Evolutionary conservation across 768 basidiomycete genomes (phyloP).

Genomic region (Baorangia bicolor): DNA sequence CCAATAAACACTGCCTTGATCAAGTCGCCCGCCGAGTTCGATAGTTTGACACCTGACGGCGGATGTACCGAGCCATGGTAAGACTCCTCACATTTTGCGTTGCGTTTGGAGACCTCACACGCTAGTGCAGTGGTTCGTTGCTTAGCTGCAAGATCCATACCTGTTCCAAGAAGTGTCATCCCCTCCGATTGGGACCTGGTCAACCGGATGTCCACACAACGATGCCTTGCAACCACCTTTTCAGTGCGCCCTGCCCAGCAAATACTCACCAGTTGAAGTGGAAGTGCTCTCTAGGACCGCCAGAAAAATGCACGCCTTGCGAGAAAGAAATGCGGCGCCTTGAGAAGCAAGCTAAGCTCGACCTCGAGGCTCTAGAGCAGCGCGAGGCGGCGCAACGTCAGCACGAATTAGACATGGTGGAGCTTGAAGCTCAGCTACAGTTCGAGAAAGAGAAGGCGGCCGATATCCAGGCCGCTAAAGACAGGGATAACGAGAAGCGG

Average conservation of each 20-base stretch:
- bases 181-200: conserved; percentile 49
- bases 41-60: conserved; percentile 54
- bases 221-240: conserved; percentile 43
- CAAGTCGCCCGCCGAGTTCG: conserved; percentile 46
- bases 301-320: conserved; percentile 45
- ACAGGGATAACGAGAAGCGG: conserved; percentile 11
- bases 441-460: conserved; percentile 7
- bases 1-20: conserved; percentile 40
- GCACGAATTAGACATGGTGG: conserved; percentile 32
- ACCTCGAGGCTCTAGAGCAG: conserved; percentile 41
- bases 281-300: conserved; percentile 42
- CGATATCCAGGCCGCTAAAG: conserved; percentile 10
- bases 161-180: conserved; percentile 65
- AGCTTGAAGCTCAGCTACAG: conserved; percentile 10
- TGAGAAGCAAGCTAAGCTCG: conserved; percentile 40
- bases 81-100: conserved; percentile 5
- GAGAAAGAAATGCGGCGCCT: conserved; percentile 41
- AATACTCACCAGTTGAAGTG: conserved; percentile 43
- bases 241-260: conserved; percentile 40
- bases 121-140: conserved; percentile 39
- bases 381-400: conserved; percentile 45
- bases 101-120: background rate
- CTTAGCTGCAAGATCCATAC: conserved; percentile 52
- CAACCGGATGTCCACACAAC: conserved; percentile 19
- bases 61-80: conserved; percentile 65